Conservation (phyloP, 768 basidiomycete genomes). For the Agrocybe praecox region DNA sequence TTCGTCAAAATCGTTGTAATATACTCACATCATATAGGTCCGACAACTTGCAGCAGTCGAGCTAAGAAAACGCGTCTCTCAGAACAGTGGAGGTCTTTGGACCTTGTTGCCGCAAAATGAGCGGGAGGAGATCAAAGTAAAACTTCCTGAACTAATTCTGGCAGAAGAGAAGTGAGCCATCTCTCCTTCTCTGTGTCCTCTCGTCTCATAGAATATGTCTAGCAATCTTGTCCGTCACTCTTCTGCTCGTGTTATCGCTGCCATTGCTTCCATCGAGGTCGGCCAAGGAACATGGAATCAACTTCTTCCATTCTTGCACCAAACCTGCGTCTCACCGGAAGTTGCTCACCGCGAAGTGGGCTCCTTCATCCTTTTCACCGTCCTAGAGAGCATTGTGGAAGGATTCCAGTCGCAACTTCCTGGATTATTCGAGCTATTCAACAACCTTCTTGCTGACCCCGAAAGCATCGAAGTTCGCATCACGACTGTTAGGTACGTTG, state of each 20-base stretch:
- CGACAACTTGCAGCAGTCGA: conserved; percentile 98
- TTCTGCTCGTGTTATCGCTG: conserved; percentile 88
- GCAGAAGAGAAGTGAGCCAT: conserved; percentile 71
- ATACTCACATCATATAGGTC: conserved; percentile 54
- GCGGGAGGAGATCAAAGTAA: conserved; percentile 83
- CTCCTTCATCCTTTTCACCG: conserved; percentile 85
- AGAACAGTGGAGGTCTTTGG: conserved; percentile 86
- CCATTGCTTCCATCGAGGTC: conserved; percentile 90
- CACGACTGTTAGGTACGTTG: conserved; percentile 75
- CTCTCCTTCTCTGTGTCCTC: conserved; percentile 4
- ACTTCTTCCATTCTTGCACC: conserved; percentile 86
- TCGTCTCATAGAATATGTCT: conserved; percentile 18
- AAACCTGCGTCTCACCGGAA: conserved; percentile 68
- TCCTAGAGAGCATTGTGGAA: conserved; percentile 90
- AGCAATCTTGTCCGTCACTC: conserved; percentile 93
- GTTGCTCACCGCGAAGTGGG: conserved; percentile 89
- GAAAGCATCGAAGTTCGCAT: conserved; percentile 90
- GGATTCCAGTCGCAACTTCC: conserved; percentile 79
- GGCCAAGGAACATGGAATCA: conserved; percentile 78
- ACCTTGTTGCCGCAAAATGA: conserved; percentile 62
- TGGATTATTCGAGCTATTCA: conserved; percentile 81
- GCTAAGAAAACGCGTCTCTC: conserved; percentile 86
- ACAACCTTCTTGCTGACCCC: conserved; percentile 70
- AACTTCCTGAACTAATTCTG: conserved; percentile 78
- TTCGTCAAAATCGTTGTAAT: conserved; percentile 7